Base-by-base conservation (phyloP, 1,284 basidiomycete species). In the Xanthoconium separans region DNA sequence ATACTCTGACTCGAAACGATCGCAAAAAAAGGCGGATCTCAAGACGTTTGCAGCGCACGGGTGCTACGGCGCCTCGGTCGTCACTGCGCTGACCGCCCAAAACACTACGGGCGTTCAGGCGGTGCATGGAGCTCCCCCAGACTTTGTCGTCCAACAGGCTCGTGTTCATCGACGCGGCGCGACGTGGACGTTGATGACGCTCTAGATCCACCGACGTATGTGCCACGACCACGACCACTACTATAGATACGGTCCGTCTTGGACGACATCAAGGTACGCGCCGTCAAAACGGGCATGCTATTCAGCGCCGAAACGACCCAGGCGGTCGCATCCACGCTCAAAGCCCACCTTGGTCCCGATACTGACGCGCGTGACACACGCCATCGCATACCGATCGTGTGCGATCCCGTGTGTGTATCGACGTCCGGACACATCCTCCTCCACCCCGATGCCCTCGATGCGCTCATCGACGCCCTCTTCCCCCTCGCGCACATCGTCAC, bases 251-350 rank as follows among this genome's bases (percentile, higher is more conserved):
- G 71, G 20, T 84, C 85, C 0, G 81, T 98, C 5, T 68, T 93
- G n/a, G 76, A 79, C 9, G 95, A 98, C 65, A 82, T 93, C 30
- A 72, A 83, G 1, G 77, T 94, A 15, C 74, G 79, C 43, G 90
- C 86, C 0, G 83, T 97, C 66, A 98, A 98, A 73, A 92, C 93
- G 0, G 95, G 95, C 15, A 97, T 97, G 94, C 78, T 91, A 0
- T 83, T 75, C 61, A 79, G 85, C 57, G 79, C 81, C 0, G 73
- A 71, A 3, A 79, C 73, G 39, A 75, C 76, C 6, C 72, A 65
- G 18, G 72, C 76, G 0, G 75, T 86, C 2, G 75, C 77, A 0
- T 59, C 68, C 7, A 73, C 77, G 7, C 73, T 90, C 46, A 76
- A 67, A 50, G 49, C 59, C 2, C 70, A 74, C 59, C 80, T 76